phyloP scores from a whole-genome alignment of 2,329 filamentous ascomycete species.

The Beauveria scarabaeidicola region DNA sequence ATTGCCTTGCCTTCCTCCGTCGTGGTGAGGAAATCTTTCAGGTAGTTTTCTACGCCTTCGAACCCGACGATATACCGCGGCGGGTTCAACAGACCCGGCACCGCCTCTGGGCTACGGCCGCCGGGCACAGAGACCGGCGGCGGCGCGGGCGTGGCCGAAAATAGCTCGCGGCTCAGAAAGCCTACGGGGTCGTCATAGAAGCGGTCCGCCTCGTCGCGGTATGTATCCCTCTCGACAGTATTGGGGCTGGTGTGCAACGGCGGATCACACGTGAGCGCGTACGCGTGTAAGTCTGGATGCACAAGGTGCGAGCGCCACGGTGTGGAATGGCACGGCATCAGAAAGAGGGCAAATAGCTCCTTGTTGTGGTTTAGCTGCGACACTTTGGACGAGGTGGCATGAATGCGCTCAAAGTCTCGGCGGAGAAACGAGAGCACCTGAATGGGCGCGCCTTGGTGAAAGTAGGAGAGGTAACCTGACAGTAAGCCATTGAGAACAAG shows the following conservation, averaged over 20 bases:
- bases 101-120: not conserved
- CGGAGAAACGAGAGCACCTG: slow-evolving; percentile 68
- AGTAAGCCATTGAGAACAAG: slow-evolving; percentile 61
- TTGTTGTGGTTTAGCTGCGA: slow-evolving; percentile 18
- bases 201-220: slow-evolving; percentile 82
- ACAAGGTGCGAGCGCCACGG: slow-evolving; percentile 88
- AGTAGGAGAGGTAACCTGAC: slow-evolving; percentile 62
- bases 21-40: slow-evolving; percentile 36
- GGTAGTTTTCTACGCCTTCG: slow-evolving; percentile 43
- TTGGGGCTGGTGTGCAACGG: slow-evolving; percentile 59
- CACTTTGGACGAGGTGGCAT: slow-evolving; percentile 26
- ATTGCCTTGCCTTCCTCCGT: slow-evolving; percentile 30
- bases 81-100: slow-evolving; percentile 19
- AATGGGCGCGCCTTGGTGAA: slow-evolving; percentile 75
- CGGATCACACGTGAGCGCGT: slow-evolving; percentile 85
- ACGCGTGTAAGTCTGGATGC: slow-evolving; percentile 64
- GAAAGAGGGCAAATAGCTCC: slow-evolving; percentile 63
- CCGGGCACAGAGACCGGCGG: not conserved
- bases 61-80: slow-evolving; percentile 55
- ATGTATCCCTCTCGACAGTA: slow-evolving; percentile 52
- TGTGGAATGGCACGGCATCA: slow-evolving; percentile 94
- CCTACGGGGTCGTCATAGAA: slow-evolving; percentile 63
- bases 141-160: slow-evolving; percentile 15
- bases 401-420: slow-evolving; percentile 55
- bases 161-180: slow-evolving; percentile 52